Evolutionary conservation across 495 filamentous ascomycete genomes (phyloP).

Genomic region (Lindgomyces ingoldianus): DNA sequence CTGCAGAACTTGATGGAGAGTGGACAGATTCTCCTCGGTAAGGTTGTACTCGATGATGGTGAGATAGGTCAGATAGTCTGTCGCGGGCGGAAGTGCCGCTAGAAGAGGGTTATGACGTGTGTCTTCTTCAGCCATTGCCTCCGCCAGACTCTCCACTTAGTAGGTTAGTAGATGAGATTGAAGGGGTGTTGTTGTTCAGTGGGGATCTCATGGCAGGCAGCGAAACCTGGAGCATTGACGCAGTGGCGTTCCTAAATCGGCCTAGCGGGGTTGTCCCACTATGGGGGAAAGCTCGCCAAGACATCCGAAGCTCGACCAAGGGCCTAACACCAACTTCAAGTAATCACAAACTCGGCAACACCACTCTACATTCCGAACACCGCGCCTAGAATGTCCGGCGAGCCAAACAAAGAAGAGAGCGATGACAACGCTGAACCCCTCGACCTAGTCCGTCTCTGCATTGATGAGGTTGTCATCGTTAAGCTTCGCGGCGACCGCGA

Average conservation of each 20-base stretch:
- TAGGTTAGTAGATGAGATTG: neutral
- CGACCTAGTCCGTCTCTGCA: slow-evolving; percentile 87
- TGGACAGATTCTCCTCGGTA: slow-evolving; percentile 70
- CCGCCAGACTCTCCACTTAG: neutral
- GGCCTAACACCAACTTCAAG: no score
- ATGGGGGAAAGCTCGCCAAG: neutral
- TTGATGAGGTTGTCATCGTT: slow-evolving; percentile 96
- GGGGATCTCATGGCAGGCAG: neutral
- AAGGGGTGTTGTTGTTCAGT: neutral
- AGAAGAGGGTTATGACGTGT: slow-evolving; percentile 39
- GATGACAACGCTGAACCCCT: slow-evolving; percentile 64
- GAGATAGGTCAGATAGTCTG: slow-evolving; percentile 84
- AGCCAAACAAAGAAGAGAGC: slow-evolving; percentile 60
- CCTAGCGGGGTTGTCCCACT: slow-evolving; percentile 5
- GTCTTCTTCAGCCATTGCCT: slow-evolving; percentile 17
- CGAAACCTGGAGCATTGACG: slow-evolving; percentile 13
- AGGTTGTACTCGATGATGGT: slow-evolving; percentile 86
- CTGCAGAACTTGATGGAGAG: slow-evolving; percentile 76
- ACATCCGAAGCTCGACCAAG: neutral
- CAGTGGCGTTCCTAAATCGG: neutral
- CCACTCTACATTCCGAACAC: neutral
- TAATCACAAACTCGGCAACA: no score
- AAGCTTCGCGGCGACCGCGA: slow-evolving; percentile 95
- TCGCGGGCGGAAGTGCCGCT: slow-evolving; percentile 60
- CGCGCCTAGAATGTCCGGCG: slow-evolving; percentile 48